These are phyloP conservation scores for Neurospora tetrasperma DNA, from an alignment of 495 filamentous ascomycete species.

Conservation along the genomic window DNA sequence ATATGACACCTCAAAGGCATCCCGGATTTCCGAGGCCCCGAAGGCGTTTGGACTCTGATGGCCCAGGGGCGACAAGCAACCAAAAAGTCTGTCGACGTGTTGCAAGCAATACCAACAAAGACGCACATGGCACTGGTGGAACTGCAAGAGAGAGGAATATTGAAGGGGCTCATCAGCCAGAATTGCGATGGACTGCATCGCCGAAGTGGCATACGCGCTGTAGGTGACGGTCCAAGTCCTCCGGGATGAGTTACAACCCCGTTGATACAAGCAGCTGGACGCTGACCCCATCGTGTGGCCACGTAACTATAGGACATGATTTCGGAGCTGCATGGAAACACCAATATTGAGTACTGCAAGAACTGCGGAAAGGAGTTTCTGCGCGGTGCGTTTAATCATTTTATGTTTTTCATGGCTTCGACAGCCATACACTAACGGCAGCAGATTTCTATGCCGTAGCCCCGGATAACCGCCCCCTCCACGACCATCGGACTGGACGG, in stretches of 20 bases:
- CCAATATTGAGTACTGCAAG: slow-evolving; percentile 35
- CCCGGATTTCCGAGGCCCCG: slow-evolving; percentile 37
- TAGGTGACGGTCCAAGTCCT: slow-evolving; percentile 7
- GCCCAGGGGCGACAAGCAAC: slow-evolving; percentile 27
- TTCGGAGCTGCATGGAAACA: slow-evolving; percentile 38
- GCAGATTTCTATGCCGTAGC: slow-evolving; percentile 37
- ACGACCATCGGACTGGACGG: slow-evolving; percentile 36
- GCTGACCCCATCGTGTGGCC: background rate
- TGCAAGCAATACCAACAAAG: slow-evolving; percentile 35
- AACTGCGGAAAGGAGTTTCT: slow-evolving; percentile 37
- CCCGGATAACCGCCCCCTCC: slow-evolving; percentile 29
- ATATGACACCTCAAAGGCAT: slow-evolving; percentile 19
- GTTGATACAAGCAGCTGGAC: background rate
- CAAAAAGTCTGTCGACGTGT: slow-evolving; percentile 18
- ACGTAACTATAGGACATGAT: slow-evolving; percentile 18
- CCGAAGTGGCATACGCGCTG: slow-evolving; percentile 33
- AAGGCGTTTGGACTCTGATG: slow-evolving; percentile 34
- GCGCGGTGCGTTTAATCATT: slow-evolving; percentile 22
- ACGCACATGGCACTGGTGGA: slow-evolving; percentile 41
- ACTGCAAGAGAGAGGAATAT: slow-evolving; percentile 28
- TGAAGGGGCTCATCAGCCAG: slow-evolving; percentile 37
- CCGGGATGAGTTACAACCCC: background rate
- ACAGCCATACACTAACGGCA: background rate
- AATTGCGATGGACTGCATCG: slow-evolving; percentile 40
- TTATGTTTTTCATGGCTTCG: background rate